Base-by-base conservation (phyloP, 352 stramenopile genomes). In the Globisporangium carolinianum region DNA sequence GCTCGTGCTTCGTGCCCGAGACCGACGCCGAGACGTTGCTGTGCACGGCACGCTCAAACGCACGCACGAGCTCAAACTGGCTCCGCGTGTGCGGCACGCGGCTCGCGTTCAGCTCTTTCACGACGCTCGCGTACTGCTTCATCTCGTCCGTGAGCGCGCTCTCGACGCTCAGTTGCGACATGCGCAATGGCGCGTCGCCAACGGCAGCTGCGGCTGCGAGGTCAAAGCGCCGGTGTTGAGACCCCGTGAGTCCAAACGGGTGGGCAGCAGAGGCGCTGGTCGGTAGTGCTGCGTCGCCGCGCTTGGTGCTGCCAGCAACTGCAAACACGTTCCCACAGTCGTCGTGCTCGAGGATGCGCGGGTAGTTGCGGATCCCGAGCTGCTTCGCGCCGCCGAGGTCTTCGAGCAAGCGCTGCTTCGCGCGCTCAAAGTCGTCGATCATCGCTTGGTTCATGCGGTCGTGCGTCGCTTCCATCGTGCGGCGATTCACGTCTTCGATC, bases 401-500 rank as follows among this genome's bases (percentile, higher is more conserved):
- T 38, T 92, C 79, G 17, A 94, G 62, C 9, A 94, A 69, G 14
- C 78, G 75, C 65, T 89, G 70, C 62, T 91, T 94, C 49, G 78
- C 73, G 14, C 66, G 51, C 50, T 94, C 82, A 68, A 92, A 94
- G 61, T 94, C 84, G 61, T 92, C 80, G 60, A 91, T 91, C 73
- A 94, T 89, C 37, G 84, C 77, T 38, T 86, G 78, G 68, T 92
- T 91, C 77, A 91, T 91, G 51, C 75, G 76, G 53, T 94, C 82
- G 57, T 94, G 84, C 5, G 80, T 91, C 15, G 79, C 73, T 48
- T 89, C 77, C 51, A 91, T 83, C 12, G 79, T 93, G 66, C 75
- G 83, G 51, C 73, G 81, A 58, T 84, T 89, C 14, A 89, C 82
- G 57, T 96, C 85, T 57, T 96, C 86, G 42, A 96, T 91, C 51